phyloP scores from a whole-genome alignment of 108 stramenopile species.

The Mayamaea pseudoterrestris region DNA sequence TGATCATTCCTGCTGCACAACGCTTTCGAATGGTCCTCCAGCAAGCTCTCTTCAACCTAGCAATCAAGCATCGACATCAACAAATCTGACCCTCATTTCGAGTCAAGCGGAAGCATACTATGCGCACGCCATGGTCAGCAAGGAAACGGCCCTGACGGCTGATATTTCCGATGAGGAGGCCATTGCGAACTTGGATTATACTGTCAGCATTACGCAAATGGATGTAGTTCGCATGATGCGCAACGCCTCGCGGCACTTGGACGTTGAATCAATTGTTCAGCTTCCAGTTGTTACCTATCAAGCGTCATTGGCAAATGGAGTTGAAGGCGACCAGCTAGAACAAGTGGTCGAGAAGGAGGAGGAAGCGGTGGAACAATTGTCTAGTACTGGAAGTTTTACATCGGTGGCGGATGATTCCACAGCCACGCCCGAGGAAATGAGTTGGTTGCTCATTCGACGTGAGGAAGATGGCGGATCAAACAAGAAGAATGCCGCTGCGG shows the following conservation, averaged over 20 bases:
- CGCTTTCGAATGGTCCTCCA: conserved; percentile 6
- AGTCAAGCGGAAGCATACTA: conserved; percentile 34
- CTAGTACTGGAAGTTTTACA: not conserved
- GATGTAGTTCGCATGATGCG: conserved; percentile 66
- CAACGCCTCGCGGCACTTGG: conserved; percentile 49
- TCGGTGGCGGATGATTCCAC: conserved; percentile 1
- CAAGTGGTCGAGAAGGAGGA: conserved; percentile 10
- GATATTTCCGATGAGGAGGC: not conserved
- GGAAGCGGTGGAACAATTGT: not conserved
- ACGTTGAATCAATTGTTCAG: conserved; percentile 45
- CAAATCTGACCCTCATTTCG: not conserved
- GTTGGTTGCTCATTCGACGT: conserved; percentile 42
- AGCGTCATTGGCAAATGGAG: conserved; percentile 12
- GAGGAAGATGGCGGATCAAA: conserved; percentile 8
- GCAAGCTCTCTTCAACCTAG: conserved; percentile 11
- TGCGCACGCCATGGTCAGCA: too few relatives aligned
- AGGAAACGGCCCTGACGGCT: conserved; percentile 7
- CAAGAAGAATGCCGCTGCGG: conserved; percentile 10
- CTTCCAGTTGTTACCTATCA: conserved; percentile 52
- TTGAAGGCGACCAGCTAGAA: conserved; percentile 15
- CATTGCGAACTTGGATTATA: conserved; percentile 37
- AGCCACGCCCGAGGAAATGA: conserved; percentile 8
- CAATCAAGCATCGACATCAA: not conserved
- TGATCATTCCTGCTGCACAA: not conserved
- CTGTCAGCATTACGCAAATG: conserved; percentile 56